phyloP scores from a whole-genome alignment of 805 yeast species.

The Tetrapisispora arboricola region DNA sequence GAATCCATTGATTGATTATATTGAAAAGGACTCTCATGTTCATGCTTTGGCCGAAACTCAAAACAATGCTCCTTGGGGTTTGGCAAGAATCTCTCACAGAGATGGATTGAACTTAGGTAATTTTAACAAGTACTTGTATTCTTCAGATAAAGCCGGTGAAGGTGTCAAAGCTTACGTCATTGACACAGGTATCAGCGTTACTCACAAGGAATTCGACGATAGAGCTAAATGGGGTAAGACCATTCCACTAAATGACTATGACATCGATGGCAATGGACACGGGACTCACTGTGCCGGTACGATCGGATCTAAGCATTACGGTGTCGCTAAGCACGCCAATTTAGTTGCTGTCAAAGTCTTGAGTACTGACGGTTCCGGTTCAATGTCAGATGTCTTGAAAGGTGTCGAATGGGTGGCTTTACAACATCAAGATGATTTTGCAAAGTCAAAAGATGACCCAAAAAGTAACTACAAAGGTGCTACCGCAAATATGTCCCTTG shows the following conservation, averaged over 20 bases:
- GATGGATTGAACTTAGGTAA: constrained; percentile 55
- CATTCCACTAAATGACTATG: constrained; percentile 59
- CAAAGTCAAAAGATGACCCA: background rate
- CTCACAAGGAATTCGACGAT: constrained; percentile 70
- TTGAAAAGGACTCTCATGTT: constrained; percentile 70
- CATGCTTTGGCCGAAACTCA: constrained; percentile 52
- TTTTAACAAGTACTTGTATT: constrained; percentile 60
- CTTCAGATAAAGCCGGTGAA: constrained; percentile 60
- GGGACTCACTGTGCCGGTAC: constrained; percentile 98
- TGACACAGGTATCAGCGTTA: constrained; percentile 77
- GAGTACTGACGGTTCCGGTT: constrained; percentile 72
- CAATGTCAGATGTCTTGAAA: constrained; percentile 73
- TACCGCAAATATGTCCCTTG: constrained; percentile 86
- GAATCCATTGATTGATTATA: constrained; percentile 53
- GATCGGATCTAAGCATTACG: constrained; percentile 67
- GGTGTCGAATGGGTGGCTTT: constrained; percentile 78
- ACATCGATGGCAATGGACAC: constrained; percentile 81
- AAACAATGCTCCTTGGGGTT: constrained; percentile 90
- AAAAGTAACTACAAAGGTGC: constrained; percentile 58
- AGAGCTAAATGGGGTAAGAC: constrained; percentile 85
- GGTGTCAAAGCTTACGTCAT: constrained; percentile 82
- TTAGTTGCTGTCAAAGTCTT: constrained; percentile 78
- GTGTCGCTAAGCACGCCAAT: constrained; percentile 74
- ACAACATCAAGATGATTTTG: background rate
- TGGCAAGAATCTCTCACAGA: constrained; percentile 82